A percentile compares a stretch with the other conserved stretches of the same genome.
Evolutionary conservation across 768 basidiomycete genomes (phyloP).

Genomic region (Boletus vermiculosoides): DNA sequence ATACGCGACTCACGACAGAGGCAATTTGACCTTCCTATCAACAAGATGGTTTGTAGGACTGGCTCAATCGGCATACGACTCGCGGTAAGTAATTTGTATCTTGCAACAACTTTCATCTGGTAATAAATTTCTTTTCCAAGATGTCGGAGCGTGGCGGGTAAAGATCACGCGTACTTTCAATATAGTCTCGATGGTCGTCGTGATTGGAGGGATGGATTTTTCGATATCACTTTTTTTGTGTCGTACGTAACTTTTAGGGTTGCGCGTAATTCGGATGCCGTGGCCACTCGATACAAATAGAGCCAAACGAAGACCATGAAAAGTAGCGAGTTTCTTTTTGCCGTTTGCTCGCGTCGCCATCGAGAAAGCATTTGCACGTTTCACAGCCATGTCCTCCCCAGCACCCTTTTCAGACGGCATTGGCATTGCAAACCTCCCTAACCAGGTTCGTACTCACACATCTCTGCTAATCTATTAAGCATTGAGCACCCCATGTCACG

Average conservation of each 20-base stretch:
- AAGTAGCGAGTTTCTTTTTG: constrained; percentile 22
- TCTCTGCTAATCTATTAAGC: neutral
- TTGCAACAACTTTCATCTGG: neutral
- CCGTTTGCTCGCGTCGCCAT: constrained; percentile 18
- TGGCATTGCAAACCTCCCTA: constrained; percentile 95
- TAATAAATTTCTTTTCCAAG: neutral
- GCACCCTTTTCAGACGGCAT: constrained; percentile 64
- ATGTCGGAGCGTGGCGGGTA: too few relatives aligned
- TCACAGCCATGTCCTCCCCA: constrained; percentile 28
- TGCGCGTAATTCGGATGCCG: neutral
- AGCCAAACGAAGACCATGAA: constrained; percentile 26
- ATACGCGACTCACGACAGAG: neutral
- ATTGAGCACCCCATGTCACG: neutral
- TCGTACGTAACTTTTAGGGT: neutral
- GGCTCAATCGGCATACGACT: neutral
- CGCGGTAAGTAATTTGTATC: neutral
- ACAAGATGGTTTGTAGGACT: too few relatives aligned
- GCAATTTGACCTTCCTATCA: neutral
- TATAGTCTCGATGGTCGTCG: too few relatives aligned
- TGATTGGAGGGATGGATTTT: too few relatives aligned
- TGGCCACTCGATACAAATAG: constrained; percentile 28
- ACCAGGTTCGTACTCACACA: constrained; percentile 67
- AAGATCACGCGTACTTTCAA: too few relatives aligned
- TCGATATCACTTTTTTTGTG: neutral
- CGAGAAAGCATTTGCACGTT: constrained; percentile 13